Base-by-base conservation (phyloP, 768 basidiomycete species). In the Suillus sp. region DNA sequence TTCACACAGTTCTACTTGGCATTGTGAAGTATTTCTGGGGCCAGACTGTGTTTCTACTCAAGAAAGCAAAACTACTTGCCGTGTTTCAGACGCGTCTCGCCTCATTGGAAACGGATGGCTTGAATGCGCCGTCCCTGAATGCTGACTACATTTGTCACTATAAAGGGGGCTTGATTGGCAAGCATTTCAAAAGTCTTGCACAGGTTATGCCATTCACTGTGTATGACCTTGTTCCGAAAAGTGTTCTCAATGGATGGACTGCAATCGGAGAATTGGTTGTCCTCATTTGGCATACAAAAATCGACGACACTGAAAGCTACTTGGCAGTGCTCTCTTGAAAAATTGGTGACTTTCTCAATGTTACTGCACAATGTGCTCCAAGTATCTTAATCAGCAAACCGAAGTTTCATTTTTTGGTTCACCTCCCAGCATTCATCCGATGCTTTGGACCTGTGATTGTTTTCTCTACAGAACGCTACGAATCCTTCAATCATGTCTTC, bases 61-160 rank as follows among this genome's bases (percentile, higher is more conserved):
- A 72, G 22, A 70, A 72, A 38, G 35, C 57, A 1, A 67, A 70
- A 27, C 37, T 67, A 2, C 60, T 74, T 6, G 32, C 51, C 1
- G 27, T 64, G 0, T 74, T 76, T 34, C 66, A 70, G 51, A 64
- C 63, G 0, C 64, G 68, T 4, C 69, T 76, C 25, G 62, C 67
- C 6, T 76, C 75, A 2, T 32, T 72, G 7, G 32, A 62, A 1
- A 27, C 40, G 0, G 62, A 67, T 2, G 74, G 73, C 0, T 60
- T 77, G 1, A 72, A 71, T 20, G 47, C 72, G 6, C 70, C 70
- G 5, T 59, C 57, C 10, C 64, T 77, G 14, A 64, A 62, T 37
- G 72, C 72, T 0, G 69, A 70, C 20, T 77, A 78, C 54, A 72
- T 76, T 54, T 71, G 70, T 25, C 72, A 66, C 0, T 78, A 77